Conservation (phyloP, 2,329 filamentous ascomycete species). For the Stemphylium beticola region DNA sequence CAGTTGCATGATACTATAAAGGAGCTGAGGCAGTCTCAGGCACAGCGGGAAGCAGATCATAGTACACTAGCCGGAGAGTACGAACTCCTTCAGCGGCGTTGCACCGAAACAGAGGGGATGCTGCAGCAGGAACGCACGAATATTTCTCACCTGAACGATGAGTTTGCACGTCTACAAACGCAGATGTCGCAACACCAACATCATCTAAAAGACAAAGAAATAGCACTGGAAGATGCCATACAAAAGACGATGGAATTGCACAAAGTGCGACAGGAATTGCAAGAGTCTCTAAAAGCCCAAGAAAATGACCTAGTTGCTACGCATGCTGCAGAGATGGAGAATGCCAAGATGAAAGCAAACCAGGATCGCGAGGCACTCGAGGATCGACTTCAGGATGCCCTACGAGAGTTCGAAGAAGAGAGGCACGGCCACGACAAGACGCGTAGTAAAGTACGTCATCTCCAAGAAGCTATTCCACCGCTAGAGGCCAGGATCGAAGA, state of each 20-base stretch:
- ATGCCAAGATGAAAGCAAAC: constrained; percentile 16
- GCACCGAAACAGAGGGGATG: constrained; percentile 27
- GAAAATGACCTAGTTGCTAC: constrained; percentile 24
- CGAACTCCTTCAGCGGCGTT: constrained; percentile 41
- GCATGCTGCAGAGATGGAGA: constrained; percentile 24
- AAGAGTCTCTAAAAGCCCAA: constrained; percentile 24
- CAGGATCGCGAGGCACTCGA: constrained; percentile 24
- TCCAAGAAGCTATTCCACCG: constrained; percentile 23
- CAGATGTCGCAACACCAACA: constrained; percentile 24
- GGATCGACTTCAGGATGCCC: constrained; percentile 22
- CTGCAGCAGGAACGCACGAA: constrained; percentile 30
- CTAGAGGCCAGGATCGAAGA: constrained; percentile 32
- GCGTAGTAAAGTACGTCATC: constrained; percentile 19
- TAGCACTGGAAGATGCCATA: constrained; percentile 21
- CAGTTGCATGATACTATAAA: constrained; percentile 14
- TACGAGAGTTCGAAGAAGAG: constrained; percentile 8
- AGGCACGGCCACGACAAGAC: constrained; percentile 21
- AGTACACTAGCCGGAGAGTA: constrained; percentile 25
- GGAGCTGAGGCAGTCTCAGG: constrained; percentile 12
- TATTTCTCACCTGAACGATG: constrained; percentile 18
- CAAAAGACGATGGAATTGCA: constrained; percentile 26
- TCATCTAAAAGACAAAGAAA: constrained; percentile 26
- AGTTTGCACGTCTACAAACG: constrained; percentile 31
- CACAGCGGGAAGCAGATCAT: constrained; percentile 17
- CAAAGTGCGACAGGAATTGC: constrained; percentile 25